Percentiles rank a stretch among this genome's conserved stretches.
Evolutionary conservation across 257 asterid genomes (phyloP).

Genomic region (Cynanchum wilfordii): DNA sequence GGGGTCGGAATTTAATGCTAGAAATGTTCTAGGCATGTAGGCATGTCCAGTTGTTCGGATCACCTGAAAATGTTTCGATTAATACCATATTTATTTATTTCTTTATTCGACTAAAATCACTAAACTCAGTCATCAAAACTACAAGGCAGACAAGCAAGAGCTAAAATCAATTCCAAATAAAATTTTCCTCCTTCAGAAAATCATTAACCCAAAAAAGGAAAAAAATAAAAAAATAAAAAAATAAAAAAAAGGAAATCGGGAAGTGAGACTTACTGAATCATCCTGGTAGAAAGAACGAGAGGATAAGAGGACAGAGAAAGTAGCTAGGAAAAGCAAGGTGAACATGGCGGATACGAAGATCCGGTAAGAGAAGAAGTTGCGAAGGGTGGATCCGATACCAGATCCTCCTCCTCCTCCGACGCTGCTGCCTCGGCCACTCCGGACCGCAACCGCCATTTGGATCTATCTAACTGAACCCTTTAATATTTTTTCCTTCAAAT

Average conservation of each 20-base stretch:
- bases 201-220: background rate
- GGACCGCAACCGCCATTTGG: slow-evolving; percentile 83
- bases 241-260: background rate
- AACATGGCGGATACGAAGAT: slow-evolving; percentile 89
- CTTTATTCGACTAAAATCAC: background rate
- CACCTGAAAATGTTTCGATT: slow-evolving; percentile 26
- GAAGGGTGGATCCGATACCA: slow-evolving; percentile 70
- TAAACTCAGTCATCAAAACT: background rate
- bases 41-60: slow-evolving; percentile 53
- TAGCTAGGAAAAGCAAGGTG: slow-evolving; percentile 76
- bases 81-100: background rate
- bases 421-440: slow-evolving; percentile 36
- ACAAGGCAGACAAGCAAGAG: background rate
- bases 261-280: slow-evolving; percentile 40
- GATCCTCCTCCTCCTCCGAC: slow-evolving; percentile 52
- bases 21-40: slow-evolving; percentile 50
- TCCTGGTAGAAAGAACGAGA: slow-evolving; percentile 57
- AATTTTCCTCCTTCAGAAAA: background rate
- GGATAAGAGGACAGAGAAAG: slow-evolving; percentile 78
- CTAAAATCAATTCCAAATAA: background rate
- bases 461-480: slow-evolving; percentile 11
- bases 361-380: slow-evolving; percentile 86
- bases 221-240: slow-evolving; percentile 5
- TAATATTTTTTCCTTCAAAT: background rate
- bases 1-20: slow-evolving; percentile 81